phyloP scores from a whole-genome alignment of 2,329 filamentous ascomycete species.

The Aspergillus flavus region DNA sequence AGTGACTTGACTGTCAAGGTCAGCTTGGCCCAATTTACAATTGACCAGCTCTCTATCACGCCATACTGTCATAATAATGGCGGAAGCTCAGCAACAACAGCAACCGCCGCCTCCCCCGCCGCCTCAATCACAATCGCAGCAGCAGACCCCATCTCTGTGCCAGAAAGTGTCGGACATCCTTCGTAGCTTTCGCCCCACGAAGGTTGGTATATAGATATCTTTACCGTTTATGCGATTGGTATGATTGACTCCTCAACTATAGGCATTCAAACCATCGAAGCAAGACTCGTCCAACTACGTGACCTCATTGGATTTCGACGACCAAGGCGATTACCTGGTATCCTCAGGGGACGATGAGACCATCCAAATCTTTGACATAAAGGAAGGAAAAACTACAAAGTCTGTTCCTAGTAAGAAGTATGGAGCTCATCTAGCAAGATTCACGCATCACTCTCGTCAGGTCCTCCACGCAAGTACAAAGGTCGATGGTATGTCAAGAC shows the following conservation, averaged over 20 bases:
- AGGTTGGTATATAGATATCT: constrained; percentile 55
- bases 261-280: constrained; percentile 40
- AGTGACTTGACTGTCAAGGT: not conserved
- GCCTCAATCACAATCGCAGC: constrained; percentile 26
- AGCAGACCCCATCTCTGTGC: constrained; percentile 39
- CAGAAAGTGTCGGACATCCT: constrained; percentile 79
- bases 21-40: not conserved
- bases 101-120: constrained; percentile 24
- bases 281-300: constrained; percentile 60
- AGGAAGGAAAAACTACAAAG: constrained; percentile 87
- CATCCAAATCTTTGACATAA: constrained; percentile 92
- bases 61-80: constrained; percentile 23
- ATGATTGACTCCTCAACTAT: constrained; percentile 13
- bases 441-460: constrained; percentile 87
- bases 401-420: constrained; percentile 94
- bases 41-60: constrained; percentile 11
- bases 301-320: constrained; percentile 93
- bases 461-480: constrained; percentile 97
- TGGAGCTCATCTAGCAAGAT: constrained; percentile 88
- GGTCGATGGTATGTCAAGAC: constrained; percentile 67
- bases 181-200: constrained; percentile 74
- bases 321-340: constrained; percentile 89
- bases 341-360: constrained; percentile 92
- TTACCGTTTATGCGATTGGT: not conserved
- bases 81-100: constrained; percentile 31